These are phyloP conservation scores for Calycina herbarum DNA, from an alignment of 2,329 filamentous ascomycete species.

Conservation along the genomic window DNA sequence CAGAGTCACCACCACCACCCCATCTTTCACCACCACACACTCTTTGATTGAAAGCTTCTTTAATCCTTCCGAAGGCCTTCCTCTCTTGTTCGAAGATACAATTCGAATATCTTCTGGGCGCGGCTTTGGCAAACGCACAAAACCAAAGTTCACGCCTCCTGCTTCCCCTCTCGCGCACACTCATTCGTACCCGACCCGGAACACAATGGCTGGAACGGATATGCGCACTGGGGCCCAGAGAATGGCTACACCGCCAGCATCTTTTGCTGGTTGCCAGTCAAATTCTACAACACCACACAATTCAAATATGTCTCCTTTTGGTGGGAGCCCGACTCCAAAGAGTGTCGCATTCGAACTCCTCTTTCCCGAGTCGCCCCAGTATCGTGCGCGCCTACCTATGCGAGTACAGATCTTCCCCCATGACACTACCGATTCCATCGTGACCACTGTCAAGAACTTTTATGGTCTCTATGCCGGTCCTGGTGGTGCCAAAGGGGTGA, in stretches of 20 bases:
- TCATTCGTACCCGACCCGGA: constrained; percentile 33
- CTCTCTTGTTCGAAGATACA: constrained; percentile 23
- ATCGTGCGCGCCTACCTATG: constrained; percentile 76
- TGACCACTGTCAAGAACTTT: constrained; percentile 98
- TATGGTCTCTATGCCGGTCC: constrained; percentile 87
- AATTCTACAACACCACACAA: constrained; percentile 31
- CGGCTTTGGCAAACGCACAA: constrained; percentile 30
- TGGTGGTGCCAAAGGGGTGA: constrained; percentile 74
- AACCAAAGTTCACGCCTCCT: constrained; percentile 27
- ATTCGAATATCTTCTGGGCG: constrained; percentile 29
- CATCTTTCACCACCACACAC: constrained; percentile 22
- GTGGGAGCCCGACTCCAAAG: constrained; percentile 53
- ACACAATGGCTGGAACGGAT: constrained; percentile 33
- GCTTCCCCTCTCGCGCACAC: constrained; percentile 23
- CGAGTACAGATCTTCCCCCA: constrained; percentile 90
- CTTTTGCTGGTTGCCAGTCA: constrained; percentile 28
- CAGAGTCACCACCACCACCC: constrained; percentile 19
- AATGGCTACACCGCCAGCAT: constrained; percentile 35
- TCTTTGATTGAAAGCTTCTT: constrained; percentile 17
- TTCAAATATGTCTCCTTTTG: constrained; percentile 35
- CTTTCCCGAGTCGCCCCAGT: constrained; percentile 65
- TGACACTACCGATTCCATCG: constrained; percentile 96
- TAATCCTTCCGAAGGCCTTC: constrained; percentile 19
- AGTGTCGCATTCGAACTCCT: constrained; percentile 79
- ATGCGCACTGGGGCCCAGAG: constrained; percentile 28